Conservation (phyloP, 352 stramenopile genomes). For the Pythium periplocum region DNA sequence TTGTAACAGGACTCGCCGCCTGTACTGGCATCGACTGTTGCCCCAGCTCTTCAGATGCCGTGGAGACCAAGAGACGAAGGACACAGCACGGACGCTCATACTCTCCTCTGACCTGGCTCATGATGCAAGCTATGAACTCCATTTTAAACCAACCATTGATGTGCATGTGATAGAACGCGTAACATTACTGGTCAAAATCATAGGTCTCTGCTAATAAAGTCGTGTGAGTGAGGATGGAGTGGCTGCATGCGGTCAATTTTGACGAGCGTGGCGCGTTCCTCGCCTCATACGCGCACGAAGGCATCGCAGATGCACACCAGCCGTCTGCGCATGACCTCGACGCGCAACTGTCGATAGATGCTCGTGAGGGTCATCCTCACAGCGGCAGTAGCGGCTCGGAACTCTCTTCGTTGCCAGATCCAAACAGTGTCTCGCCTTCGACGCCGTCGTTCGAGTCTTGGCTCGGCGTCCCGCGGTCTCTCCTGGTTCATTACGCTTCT, state of each 20-base stretch:
- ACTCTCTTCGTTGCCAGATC: neutral
- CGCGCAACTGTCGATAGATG: conserved; percentile 1
- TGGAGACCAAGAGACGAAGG: too few relatives aligned
- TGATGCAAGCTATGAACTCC: too few relatives aligned
- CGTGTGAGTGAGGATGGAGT: conserved; percentile 6
- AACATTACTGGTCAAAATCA: too few relatives aligned
- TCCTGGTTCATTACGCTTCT: conserved; percentile 12
- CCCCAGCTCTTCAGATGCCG: too few relatives aligned
- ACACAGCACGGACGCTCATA: too few relatives aligned
- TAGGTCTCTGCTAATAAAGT: too few relatives aligned
- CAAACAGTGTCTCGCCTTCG: neutral
- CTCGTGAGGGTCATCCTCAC: neutral
- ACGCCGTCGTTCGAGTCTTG: conserved; percentile 19
- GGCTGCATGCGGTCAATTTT: conserved; percentile 21
- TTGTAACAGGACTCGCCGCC: too few relatives aligned
- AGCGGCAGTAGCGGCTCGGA: neutral
- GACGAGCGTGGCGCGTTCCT: conserved; percentile 22
- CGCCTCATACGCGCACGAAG: neutral
- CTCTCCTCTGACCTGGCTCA: too few relatives aligned
- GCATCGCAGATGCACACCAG: conserved; percentile 1
- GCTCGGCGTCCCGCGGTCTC: conserved; percentile 20
- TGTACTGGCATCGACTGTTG: too few relatives aligned
- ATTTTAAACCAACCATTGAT: too few relatives aligned
- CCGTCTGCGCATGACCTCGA: neutral
- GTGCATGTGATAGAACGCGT: too few relatives aligned